Percentiles rank a stretch among this genome's conserved stretches.
Evolutionary conservation across 495 filamentous ascomycete species (phyloP).

Genomic region (Aspergillus asperescens): DNA sequence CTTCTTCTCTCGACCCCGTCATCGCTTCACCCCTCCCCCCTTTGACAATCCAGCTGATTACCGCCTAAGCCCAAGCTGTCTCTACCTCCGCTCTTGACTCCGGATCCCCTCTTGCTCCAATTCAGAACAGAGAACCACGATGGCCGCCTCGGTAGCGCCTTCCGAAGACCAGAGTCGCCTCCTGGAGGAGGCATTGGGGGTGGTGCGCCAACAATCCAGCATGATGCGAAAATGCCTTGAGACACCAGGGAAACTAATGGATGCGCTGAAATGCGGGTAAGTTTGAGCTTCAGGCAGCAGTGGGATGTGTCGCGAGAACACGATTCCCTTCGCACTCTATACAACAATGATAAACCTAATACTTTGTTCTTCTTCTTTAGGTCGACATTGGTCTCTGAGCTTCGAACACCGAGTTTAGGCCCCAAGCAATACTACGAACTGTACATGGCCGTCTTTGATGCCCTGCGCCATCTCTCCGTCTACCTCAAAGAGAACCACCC

Average conservation of each 20-base stretch:
- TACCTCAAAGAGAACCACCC: constrained; percentile 97
- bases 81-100: constrained; percentile 8
- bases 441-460: constrained; percentile 99
- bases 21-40: constrained; percentile 4
- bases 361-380: constrained; percentile 40
- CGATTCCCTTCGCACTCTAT: background rate
- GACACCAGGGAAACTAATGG: constrained; percentile 98
- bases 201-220: constrained; percentile 91
- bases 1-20: background rate
- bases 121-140: constrained; percentile 25
- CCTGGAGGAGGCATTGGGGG: constrained; percentile 91
- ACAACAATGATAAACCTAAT: background rate
- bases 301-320: constrained; percentile 10
- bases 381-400: constrained; percentile 93
- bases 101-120: constrained; percentile 13
- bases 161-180: constrained; percentile 89
- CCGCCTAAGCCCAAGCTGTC: constrained; percentile 26
- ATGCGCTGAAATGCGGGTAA: constrained; percentile 98
- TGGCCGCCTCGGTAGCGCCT: constrained; percentile 59
- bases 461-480: constrained; percentile 89
- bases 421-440: constrained; percentile 99
- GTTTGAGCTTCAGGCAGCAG: constrained; percentile 34
- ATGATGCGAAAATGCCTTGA: constrained; percentile 98
- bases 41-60: constrained; percentile 21
- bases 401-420: constrained; percentile 89